Evolutionary conservation across 1,284 basidiomycete genomes (phyloP).

Genomic region (Rugosomyces carneus): DNA sequence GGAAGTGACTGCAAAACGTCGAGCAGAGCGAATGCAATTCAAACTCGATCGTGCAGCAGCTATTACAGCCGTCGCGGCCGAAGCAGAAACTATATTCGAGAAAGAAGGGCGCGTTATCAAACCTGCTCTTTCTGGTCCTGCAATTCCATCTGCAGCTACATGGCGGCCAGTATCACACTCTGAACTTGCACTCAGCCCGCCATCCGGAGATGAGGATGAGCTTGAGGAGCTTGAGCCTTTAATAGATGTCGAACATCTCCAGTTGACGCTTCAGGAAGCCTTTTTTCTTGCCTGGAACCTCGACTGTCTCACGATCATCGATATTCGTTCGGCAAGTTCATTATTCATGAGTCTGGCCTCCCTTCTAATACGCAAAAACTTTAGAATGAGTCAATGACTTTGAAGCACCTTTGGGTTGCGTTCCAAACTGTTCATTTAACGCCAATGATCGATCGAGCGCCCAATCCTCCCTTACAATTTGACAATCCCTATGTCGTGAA

Average conservation of each 20-base stretch:
- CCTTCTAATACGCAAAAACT: not conserved
- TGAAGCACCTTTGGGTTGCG: constrained; percentile 52
- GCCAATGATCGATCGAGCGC: constrained; percentile 24
- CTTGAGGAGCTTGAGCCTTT: constrained; percentile 36
- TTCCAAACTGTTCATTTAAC: constrained; percentile 46
- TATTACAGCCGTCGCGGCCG: constrained; percentile 64
- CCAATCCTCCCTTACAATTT: constrained; percentile 36
- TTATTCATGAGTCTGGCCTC: not conserved
- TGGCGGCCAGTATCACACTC: constrained; percentile 47
- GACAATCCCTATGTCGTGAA: constrained; percentile 93
- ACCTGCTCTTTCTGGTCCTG: constrained; percentile 46
- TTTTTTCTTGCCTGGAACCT: constrained; percentile 87
- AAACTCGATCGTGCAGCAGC: constrained; percentile 86
- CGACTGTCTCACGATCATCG: constrained; percentile 75
- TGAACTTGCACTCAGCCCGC: constrained; percentile 12
- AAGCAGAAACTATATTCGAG: constrained; percentile 69
- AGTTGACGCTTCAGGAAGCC: constrained; percentile 87
- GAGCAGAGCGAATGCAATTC: constrained; percentile 83
- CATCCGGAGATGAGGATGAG: constrained; percentile 30
- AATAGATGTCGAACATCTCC: constrained; percentile 85
- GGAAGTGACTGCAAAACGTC: constrained; percentile 79
- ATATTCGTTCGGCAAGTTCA: constrained; percentile 51
- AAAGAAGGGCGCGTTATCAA: constrained; percentile 56
- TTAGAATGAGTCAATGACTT: constrained; percentile 46
- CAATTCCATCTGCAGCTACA: constrained; percentile 72